Conservation (phyloP, 257 asterid genomes). For the Henckelia pumila region DNA sequence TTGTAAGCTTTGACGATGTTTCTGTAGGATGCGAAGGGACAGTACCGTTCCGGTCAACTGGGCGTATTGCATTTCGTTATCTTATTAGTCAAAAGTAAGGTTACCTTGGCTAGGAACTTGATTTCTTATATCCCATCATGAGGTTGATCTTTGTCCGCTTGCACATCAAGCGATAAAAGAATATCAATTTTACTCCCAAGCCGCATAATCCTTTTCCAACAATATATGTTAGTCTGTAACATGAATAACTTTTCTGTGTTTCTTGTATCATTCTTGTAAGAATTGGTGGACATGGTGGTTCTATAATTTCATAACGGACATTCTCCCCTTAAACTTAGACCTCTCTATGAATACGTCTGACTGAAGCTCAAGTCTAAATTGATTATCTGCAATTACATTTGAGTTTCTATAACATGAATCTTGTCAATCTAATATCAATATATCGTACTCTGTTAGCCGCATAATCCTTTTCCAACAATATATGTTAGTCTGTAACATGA, state of each 20-base stretch:
- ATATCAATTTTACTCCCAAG: neutral
- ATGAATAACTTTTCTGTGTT: neutral
- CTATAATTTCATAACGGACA: neutral
- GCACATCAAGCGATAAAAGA: neutral
- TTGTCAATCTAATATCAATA: slow-evolving; percentile 11
- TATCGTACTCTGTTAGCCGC: slow-evolving; percentile 39
- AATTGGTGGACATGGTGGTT: neutral
- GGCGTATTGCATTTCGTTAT: slow-evolving; percentile 95
- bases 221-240: neutral
- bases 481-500: neutral
- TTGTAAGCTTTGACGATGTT: slow-evolving; percentile 82
- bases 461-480: neutral
- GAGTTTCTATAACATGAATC: slow-evolving; percentile 13
- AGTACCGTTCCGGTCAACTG: slow-evolving; percentile 85
- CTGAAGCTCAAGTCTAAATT: neutral
- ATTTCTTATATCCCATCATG: slow-evolving; percentile 16
- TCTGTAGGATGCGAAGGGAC: slow-evolving; percentile 96
- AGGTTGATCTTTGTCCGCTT: slow-evolving; percentile 4
- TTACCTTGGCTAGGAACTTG: slow-evolving; percentile 17
- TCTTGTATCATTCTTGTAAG: neutral
- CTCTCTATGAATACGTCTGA: neutral
- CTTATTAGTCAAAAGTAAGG: slow-evolving; percentile 79
- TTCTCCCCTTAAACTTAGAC: neutral
- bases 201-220: neutral
- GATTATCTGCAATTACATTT: slow-evolving; percentile 6